Evolutionary conservation across 2,329 filamentous ascomycete species (phyloP).

Genomic region (Emmonsia crescens): DNA sequence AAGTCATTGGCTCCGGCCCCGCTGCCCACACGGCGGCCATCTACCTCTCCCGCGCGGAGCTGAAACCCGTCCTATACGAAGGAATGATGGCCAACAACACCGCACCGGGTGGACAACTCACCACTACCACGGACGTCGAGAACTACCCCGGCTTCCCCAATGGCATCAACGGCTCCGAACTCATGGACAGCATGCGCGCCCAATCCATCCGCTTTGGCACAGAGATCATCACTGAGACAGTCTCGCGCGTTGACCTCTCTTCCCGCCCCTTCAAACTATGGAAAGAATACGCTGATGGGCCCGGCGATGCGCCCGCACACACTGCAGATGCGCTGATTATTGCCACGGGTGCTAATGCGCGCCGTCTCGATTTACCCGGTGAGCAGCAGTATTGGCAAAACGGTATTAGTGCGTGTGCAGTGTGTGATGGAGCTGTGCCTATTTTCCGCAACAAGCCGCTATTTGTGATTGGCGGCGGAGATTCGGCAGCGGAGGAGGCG

Average conservation of each 20-base stretch:
- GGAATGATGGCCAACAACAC: conserved; percentile 97
- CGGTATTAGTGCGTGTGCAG: conserved; percentile 90
- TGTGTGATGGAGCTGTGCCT: conserved; percentile 92
- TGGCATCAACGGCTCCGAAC: conserved; percentile 71
- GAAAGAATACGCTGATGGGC: conserved; percentile 70
- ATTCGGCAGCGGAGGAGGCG: conserved; percentile 94
- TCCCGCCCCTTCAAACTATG: conserved; percentile 82
- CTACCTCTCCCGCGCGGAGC: conserved; percentile 86
- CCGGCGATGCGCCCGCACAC: conserved; percentile 58
- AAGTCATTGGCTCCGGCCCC: conserved; percentile 84
- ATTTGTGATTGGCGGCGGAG: conserved; percentile 90
- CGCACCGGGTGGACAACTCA: conserved; percentile 90
- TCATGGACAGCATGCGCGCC: conserved; percentile 93
- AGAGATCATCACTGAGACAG: conserved; percentile 83
- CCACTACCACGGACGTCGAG: conserved; percentile 95
- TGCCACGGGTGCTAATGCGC: conserved; percentile 86
- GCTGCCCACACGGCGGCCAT: conserved; percentile 95
- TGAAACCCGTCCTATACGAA: conserved; percentile 93
- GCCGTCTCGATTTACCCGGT: conserved; percentile 68
- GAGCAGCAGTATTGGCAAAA: conserved; percentile 97
- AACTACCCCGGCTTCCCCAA: conserved; percentile 95
- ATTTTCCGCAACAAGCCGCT: conserved; percentile 96
- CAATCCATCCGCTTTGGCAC: conserved; percentile 92
- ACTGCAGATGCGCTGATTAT: conserved; percentile 90
- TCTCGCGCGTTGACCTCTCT: conserved; percentile 76